Evolutionary conservation across 75 land plant species (phyloP), one percentile per base, ranked within the genome.

Genomic region (Chamaecyparis obtusa): DNA sequence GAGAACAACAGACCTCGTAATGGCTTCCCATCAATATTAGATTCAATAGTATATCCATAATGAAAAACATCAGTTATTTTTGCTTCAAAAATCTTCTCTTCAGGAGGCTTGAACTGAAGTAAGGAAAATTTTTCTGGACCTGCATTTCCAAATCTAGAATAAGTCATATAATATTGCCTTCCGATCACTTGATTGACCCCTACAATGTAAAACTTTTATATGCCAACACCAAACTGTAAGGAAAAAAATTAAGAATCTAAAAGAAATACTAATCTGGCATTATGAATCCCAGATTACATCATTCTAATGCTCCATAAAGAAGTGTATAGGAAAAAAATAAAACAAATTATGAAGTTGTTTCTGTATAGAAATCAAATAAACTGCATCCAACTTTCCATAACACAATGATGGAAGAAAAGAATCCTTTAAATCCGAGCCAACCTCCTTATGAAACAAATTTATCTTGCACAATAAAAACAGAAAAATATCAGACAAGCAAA

Each of bases 1-100:
- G 98, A 89, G 85, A 97, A 95, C 32, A 97, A 79, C 39, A 97
- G 84, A 44, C 99, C 99, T 80, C 96, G 99, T 32, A 97, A 88
- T 75, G 90, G 92, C 85, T 94, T 95, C 79, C 96, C 98, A 85
- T 97, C 98, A 87, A 97, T 94, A 21, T 75, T 89, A 39, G 99
- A 92, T 89, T 97, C 98, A 87, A 97, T 91, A 32, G 95, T 91
- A 88, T 88, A 96, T 36, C 97, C 98, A 88, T 86, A 89, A 44
- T 89, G 91, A 67, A 95, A 87, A 30, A 87, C 88, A 79, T 94
- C 92, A 13, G 91, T 95, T 76, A 97, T 90, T 85, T 89, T 94
- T 16, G 98, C 99, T 86, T 95, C 92, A 89, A 97, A 97, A 57
- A 86, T 86, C 55, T 91, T 92, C 87, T 95, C 94, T 41, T 88